Conservation (phyloP, 148 eudicot species). For the Fagopyrum tataricum region DNA sequence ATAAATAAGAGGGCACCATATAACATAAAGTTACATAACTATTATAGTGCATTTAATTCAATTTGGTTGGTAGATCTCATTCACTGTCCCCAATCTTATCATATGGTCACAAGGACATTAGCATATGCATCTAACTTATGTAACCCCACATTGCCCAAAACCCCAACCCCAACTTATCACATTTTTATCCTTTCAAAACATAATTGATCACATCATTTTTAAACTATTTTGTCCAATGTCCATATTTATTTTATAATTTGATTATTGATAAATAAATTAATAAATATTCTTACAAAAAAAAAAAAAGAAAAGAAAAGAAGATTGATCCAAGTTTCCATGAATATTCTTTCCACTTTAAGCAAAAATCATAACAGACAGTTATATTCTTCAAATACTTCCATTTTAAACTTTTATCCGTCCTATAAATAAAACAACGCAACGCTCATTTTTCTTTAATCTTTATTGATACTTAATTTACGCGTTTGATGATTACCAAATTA, state of each 20-base stretch:
- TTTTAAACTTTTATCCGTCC: neutral
- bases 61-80: slow-evolving; percentile 8
- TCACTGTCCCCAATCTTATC: neutral
- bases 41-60: neutral
- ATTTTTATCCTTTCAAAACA: too few species aligned
- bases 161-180: too few species aligned
- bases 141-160: neutral
- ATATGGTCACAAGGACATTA: slow-evolving; percentile 4
- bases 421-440: neutral
- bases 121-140: neutral
- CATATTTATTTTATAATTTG: too few species aligned
- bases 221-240: neutral
- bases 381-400: neutral
- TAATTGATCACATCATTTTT: too few species aligned
- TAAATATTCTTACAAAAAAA: too few species aligned
- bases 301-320: neutral
- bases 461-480: too few species aligned
- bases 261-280: too few species aligned
- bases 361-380: neutral
- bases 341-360: slow-evolving; percentile 2
- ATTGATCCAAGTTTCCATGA: slow-evolving; percentile 3
- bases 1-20: neutral
- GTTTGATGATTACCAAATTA: too few species aligned
- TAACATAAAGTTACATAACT: neutral
- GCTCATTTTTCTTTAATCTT: neutral